Conservation (phyloP, 192 early-diverging fungal species). For the Glomus cerebriforme region DNA sequence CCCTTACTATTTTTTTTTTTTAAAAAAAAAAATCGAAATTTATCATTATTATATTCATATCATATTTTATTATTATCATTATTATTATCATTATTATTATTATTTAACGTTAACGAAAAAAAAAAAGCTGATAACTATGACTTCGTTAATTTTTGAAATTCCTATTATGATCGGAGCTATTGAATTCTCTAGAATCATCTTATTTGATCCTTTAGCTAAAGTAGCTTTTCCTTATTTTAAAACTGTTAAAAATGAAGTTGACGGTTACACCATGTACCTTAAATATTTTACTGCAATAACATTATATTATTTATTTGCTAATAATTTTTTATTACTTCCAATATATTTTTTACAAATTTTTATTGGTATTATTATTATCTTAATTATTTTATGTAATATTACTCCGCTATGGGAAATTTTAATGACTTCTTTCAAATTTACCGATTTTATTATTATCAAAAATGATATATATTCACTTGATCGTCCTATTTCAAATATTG, state of each 20-base stretch:
- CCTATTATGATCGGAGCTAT: neutral
- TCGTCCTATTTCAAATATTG: too few species aligned
- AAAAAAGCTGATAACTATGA: neutral
- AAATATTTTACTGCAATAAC: neutral
- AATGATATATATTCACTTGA: too few species aligned
- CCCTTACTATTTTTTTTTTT: too few species aligned
- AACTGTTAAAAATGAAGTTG: neutral
- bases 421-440: neutral
- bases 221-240: neutral
- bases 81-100: too few species aligned
- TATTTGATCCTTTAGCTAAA: neutral
- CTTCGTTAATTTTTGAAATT: neutral
- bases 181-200: neutral
- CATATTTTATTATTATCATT: too few species aligned
- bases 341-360: neutral
- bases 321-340: neutral
- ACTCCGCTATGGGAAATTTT: neutral
- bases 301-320: neutral
- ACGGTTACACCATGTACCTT: neutral
- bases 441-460: neutral
- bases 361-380: neutral
- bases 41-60: too few species aligned
- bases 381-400: neutral
- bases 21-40: too few species aligned
- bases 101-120: neutral